These are phyloP conservation scores for Barnettozyma sucrosica DNA, from an alignment of 805 yeast species.

Conservation along the genomic window DNA sequence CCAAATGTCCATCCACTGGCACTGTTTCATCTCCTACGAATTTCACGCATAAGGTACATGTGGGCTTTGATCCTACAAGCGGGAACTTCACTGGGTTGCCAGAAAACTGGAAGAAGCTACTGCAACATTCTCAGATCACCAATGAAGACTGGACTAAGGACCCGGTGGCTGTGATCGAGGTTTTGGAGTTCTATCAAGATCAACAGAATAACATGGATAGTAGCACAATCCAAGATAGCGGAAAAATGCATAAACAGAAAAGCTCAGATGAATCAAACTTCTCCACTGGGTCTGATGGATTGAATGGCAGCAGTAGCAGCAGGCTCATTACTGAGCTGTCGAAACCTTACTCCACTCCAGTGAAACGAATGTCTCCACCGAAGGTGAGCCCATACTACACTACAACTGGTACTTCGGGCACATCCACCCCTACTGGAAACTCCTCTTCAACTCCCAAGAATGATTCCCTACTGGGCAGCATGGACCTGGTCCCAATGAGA, in stretches of 20 bases:
- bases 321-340: slow-evolving; percentile 40
- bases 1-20: slow-evolving; percentile 59
- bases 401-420: slow-evolving; percentile 1
- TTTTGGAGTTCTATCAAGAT: slow-evolving; percentile 68
- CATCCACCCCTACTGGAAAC: background rate
- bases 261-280: slow-evolving; percentile 21
- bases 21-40: slow-evolving; percentile 88
- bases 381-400: slow-evolving; percentile 24
- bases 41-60: slow-evolving; percentile 90
- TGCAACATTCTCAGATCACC: slow-evolving; percentile 84
- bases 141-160: slow-evolving; percentile 88
- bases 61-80: slow-evolving; percentile 75
- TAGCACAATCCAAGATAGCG: background rate
- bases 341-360: slow-evolving; percentile 34
- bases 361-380: slow-evolving; percentile 39
- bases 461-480: slow-evolving; percentile 3
- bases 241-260: slow-evolving; percentile 17
- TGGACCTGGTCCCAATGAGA: slow-evolving; percentile 42
- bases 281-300: slow-evolving; percentile 17
- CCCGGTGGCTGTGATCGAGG: slow-evolving; percentile 93
- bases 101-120: slow-evolving; percentile 82
- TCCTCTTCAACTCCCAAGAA: background rate
- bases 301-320: slow-evolving; percentile 19
- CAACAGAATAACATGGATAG: slow-evolving; percentile 22
- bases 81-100: slow-evolving; percentile 94